These are phyloP conservation scores for Collariella sp. DNA, from an alignment of 495 filamentous ascomycete species.

Conservation along the genomic window DNA sequence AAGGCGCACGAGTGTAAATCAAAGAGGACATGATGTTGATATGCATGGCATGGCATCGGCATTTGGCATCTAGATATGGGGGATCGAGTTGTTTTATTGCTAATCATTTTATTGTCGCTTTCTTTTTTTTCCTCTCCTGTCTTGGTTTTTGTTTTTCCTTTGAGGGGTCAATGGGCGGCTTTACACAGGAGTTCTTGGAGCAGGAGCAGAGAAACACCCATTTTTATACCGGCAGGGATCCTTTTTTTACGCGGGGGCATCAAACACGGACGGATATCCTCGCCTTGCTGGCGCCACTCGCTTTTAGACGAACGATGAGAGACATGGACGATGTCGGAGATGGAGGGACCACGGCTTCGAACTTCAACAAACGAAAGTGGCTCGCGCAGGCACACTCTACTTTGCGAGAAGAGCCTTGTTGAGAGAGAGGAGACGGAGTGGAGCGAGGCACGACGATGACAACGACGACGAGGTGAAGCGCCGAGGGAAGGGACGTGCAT, in stretches of 20 bases:
- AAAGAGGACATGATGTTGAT: constrained; percentile 44
- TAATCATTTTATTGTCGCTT: constrained; percentile 3
- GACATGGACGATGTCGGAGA: background rate
- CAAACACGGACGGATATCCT: constrained; percentile 18
- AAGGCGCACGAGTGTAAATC: constrained; percentile 39
- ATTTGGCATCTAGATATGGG: constrained; percentile 46
- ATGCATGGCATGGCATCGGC: constrained; percentile 47
- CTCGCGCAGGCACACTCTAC: background rate
- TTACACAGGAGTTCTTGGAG: constrained; percentile 42
- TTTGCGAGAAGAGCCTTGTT: background rate
- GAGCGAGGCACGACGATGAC: background rate
- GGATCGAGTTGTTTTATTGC: constrained; percentile 19
- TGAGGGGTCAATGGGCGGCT: constrained; percentile 19
- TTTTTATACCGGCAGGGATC: constrained; percentile 17
- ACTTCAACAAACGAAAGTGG: background rate
- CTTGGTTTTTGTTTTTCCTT: constrained; percentile 18
- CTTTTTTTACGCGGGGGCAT: constrained; percentile 12
- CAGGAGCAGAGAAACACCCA: constrained; percentile 27
- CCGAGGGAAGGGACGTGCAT: background rate
- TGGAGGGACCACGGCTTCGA: background rate
- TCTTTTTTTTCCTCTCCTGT: too few species aligned
- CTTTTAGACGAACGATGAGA: constrained; percentile 13
- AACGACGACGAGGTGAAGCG: background rate
- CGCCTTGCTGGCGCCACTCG: constrained; percentile 28
- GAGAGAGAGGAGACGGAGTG: background rate